phyloP scores from a whole-genome alignment of 352 stramenopile genomes.

The Thalassiosira livingstoniorum region DNA sequence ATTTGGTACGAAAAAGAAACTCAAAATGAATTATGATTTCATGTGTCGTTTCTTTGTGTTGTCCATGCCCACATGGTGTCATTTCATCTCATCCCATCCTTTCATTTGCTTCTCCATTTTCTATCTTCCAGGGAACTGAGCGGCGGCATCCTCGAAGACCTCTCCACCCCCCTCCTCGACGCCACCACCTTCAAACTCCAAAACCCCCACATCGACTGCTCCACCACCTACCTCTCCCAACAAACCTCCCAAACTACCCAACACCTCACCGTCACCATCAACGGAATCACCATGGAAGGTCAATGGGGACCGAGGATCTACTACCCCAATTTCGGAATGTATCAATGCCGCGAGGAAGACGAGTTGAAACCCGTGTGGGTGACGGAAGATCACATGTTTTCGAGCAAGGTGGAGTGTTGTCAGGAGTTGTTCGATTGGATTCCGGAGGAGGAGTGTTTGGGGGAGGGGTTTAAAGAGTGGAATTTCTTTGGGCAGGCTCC shows the following conservation, averaged over 20 bases:
- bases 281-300: background rate
- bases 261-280: conserved; percentile 10
- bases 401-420: conserved; percentile 20
- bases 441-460: conserved; percentile 1
- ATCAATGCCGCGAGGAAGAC: background rate
- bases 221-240: conserved; percentile 1
- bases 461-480: conserved; percentile 16
- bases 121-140: conserved; percentile 41
- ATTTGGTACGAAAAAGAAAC: too few species aligned
- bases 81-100: background rate
- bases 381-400: conserved; percentile 15
- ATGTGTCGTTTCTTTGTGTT: background rate
- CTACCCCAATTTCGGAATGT: conserved; percentile 5
- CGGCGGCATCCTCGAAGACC: conserved; percentile 48
- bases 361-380: conserved; percentile 14
- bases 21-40: too few species aligned
- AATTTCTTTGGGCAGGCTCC: conserved; percentile 7
- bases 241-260: background rate
- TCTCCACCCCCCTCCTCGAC: conserved; percentile 51
- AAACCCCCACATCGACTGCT: conserved; percentile 52
- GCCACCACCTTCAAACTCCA: conserved; percentile 50
- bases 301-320: conserved; percentile 3
- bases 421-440: conserved; percentile 16
- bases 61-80: background rate
- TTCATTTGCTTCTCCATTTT: conserved; percentile 3